phyloP scores from a whole-genome alignment of 2,329 filamentous ascomycete species.

The Massarina eburnea region DNA sequence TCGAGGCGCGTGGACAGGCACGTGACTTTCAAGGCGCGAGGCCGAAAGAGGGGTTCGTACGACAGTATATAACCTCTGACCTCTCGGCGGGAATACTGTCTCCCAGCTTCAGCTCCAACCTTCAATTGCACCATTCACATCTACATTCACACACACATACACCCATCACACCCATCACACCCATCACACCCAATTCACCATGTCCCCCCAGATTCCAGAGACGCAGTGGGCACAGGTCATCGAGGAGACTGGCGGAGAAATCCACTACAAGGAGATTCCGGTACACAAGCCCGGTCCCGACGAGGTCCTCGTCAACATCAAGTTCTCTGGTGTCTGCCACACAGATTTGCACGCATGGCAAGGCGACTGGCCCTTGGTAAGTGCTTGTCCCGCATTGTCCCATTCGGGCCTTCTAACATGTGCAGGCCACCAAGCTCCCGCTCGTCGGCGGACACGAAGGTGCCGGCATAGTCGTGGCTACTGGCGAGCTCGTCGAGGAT shows the following conservation, averaged over 20 bases:
- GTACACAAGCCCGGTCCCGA: constrained; percentile 80
- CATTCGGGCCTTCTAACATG: constrained; percentile 14
- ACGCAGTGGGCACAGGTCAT: constrained; percentile 92
- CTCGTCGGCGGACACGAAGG: constrained; percentile 80
- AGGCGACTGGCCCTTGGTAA: constrained; percentile 80
- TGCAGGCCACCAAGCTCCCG: constrained; percentile 69
- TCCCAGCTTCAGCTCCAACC: not conserved
- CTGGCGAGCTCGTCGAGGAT: constrained; percentile 74
- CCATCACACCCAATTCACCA: constrained; percentile 27
- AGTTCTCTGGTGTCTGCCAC: constrained; percentile 88
- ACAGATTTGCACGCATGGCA: constrained; percentile 81
- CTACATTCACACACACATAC: constrained; percentile 1
- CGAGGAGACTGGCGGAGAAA: constrained; percentile 72
- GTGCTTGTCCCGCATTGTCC: constrained; percentile 2
- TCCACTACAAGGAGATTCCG: constrained; percentile 77
- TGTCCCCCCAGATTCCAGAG: constrained; percentile 65
- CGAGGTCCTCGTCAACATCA: constrained; percentile 89
- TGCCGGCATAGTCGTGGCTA: constrained; percentile 79
- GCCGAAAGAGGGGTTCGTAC: no score
- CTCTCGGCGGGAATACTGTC: no score
- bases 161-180: not conserved
- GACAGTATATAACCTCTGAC: no score
- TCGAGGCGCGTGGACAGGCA: no score
- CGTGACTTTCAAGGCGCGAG: no score
- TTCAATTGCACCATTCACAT: not conserved